Base-by-base conservation (phyloP, 495 filamentous ascomycete genomes). In the Podospora pseudocomata region DNA sequence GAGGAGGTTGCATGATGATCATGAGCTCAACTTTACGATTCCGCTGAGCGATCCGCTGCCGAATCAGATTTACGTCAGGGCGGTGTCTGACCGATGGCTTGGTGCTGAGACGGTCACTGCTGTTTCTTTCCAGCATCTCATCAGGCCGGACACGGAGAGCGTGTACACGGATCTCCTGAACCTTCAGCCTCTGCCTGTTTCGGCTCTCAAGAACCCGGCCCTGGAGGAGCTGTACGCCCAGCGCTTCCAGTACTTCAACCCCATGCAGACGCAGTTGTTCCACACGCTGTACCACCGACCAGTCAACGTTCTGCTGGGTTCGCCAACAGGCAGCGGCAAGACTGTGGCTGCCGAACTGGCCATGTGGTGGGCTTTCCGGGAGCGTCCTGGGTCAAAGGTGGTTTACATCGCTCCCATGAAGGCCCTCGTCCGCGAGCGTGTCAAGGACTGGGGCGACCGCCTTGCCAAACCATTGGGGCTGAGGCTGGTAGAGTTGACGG, bases 291-390 rank as follows among this genome's bases (percentile, higher is more conserved):
- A 98, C 65, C 92, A 98, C 76, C 95, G 94, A 0, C 77, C 89
- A 32, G 88, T 90, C 53, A 99, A 99, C 73, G 94, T 98, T 7
- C 82, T 99, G 4, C 86, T 99, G 6, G 95, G 95, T n/a, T 97
- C 95, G 16, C 95, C 95, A 5, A 99, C 95, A 5, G 95, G 95
- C 62, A 95, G 91, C 82, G 95, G 95, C 66, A 99, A 99, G 81
- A 99, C 95, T 2, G 89, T 99, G 34, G 95, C 95, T 16, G 91
- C 90, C 34, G 95, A 99, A 74, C 76, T 99, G 64, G 96, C 96
- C n/a, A 98, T 99, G 96, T 99, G 95, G 95, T 97, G 93, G 94
- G 93, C 96, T 5, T 98, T 99, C 79, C 89, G 94, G 13, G 94
- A 98, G 76, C 91, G 90, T 55, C 96, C 96, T 1, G 93, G 94